Conservation (phyloP, 345 rosid species). For the Eucalyptus cladocalyx region DNA sequence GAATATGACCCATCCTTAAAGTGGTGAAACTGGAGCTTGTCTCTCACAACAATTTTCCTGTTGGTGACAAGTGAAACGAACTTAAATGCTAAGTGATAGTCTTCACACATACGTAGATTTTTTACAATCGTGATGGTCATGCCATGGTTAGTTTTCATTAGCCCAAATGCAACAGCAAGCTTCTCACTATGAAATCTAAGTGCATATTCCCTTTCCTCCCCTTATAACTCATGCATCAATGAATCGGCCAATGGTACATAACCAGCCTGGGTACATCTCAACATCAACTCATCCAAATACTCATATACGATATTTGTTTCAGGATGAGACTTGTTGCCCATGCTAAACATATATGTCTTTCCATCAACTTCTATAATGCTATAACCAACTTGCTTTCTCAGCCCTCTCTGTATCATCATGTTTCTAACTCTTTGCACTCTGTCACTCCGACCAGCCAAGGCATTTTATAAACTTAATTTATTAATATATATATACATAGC, state of each 20-base stretch:
- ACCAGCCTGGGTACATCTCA: conserved; percentile 54
- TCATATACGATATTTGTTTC: conserved; percentile 34
- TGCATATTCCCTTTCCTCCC: conserved; percentile 71
- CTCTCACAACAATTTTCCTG: conserved; percentile 58
- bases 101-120: conserved; percentile 67
- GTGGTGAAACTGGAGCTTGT: conserved; percentile 66
- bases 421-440: conserved; percentile 51
- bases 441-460: conserved; percentile 62
- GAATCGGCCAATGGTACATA: conserved; percentile 40
- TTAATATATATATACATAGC: conserved; percentile 70
- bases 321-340: conserved; percentile 59
- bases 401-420: conserved; percentile 42
- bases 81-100: conserved; percentile 65
- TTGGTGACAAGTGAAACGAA: conserved; percentile 33
- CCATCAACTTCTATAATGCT: conserved; percentile 46
- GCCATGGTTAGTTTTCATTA: conserved; percentile 37
- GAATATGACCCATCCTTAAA: conserved; percentile 61
- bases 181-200: conserved; percentile 79
- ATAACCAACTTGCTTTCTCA: conserved; percentile 71
- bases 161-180: conserved; percentile 66
- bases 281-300: conserved; percentile 54
- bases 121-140: conserved; percentile 39
- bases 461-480: too few relatives aligned
- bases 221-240: conserved; percentile 50
- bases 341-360: conserved; percentile 51